A percentile compares a stretch with the other conserved stretches of the same genome.
These are phyloP conservation scores for Ganoderma leucocontextum DNA, from an alignment of 1,284 basidiomycete genomes.

Conservation along the genomic window DNA sequence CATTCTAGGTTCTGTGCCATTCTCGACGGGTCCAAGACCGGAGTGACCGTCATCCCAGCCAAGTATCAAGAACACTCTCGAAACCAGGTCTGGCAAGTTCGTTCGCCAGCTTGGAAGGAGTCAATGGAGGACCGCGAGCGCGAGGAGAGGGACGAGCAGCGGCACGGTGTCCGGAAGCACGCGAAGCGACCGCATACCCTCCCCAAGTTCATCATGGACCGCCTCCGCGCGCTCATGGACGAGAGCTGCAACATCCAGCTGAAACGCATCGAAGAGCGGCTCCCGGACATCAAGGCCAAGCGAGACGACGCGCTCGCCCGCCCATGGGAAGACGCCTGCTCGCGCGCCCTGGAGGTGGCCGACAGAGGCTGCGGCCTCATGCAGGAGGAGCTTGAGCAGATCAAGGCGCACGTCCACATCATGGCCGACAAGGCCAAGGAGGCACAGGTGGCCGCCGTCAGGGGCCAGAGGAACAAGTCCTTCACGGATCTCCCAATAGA, in stretches of 20 bases:
- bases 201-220: constrained; percentile 60
- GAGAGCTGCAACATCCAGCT: constrained; percentile 33
- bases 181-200: constrained; percentile 29
- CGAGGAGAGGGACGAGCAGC: not conserved
- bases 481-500: constrained; percentile 56
- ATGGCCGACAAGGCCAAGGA: constrained; percentile 40
- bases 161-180: constrained; percentile 11
- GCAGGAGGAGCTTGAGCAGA: constrained; percentile 37
- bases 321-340: constrained; percentile 48
- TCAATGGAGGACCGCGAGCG: constrained; percentile 24
- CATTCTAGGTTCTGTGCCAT: constrained; percentile 61
- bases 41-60: constrained; percentile 51
- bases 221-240: constrained; percentile 42
- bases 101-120: constrained; percentile 48
- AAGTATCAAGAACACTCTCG: constrained; percentile 38
- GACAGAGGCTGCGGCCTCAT: constrained; percentile 22
- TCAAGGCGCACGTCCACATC: constrained; percentile 41
- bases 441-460: constrained; percentile 8
- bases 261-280: constrained; percentile 40
- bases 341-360: constrained; percentile 30
- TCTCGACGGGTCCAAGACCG: constrained; percentile 70
- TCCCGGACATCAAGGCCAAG: constrained; percentile 6
- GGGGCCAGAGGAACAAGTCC: constrained; percentile 21
- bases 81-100: constrained; percentile 18
- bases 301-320: constrained; percentile 46